Conservation (phyloP, 2,329 filamentous ascomycete species). For the Ceratocystis papillata region DNA sequence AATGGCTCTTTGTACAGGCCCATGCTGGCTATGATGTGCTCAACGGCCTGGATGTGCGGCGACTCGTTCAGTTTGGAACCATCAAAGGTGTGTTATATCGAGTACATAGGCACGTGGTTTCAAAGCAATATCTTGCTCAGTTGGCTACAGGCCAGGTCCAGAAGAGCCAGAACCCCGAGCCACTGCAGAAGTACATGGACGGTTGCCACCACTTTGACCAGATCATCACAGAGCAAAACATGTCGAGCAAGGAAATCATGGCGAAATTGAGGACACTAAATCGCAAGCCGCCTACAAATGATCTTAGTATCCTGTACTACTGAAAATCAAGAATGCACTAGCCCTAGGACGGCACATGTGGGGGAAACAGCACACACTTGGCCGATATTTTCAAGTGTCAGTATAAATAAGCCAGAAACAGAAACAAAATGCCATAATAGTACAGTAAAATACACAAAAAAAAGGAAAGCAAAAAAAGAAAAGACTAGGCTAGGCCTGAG, state of each 20-base stretch:
- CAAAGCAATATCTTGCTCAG: slow-evolving; percentile 48
- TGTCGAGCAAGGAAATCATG: slow-evolving; percentile 60
- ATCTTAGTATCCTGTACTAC: slow-evolving; percentile 45
- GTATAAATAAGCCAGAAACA: neutral
- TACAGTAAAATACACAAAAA: slow-evolving; percentile 16
- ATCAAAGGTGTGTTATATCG: slow-evolving; percentile 92
- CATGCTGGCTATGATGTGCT: slow-evolving; percentile 55
- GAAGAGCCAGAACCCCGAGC: slow-evolving; percentile 36
- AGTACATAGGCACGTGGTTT: slow-evolving; percentile 80
- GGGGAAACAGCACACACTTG: slow-evolving; percentile 17
- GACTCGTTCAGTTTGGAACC: slow-evolving; percentile 88
- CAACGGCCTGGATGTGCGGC: slow-evolving; percentile 70
- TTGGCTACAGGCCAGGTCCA: slow-evolving; percentile 45
- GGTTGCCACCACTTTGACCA: slow-evolving; percentile 70
- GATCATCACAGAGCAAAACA: slow-evolving; percentile 64
- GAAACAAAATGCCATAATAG: slow-evolving; percentile 14
- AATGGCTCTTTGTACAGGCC: slow-evolving; percentile 72
- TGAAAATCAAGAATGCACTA: slow-evolving; percentile 28
- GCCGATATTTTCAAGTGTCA: neutral
- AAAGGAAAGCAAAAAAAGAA: neutral
- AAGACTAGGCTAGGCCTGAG: neutral
- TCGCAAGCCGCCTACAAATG: slow-evolving; percentile 38
- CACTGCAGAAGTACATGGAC: slow-evolving; percentile 58
- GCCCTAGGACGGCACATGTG: neutral
- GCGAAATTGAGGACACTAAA: slow-evolving; percentile 51